Base-by-base conservation (phyloP, 2,329 filamentous ascomycete genomes). In the Fusarium palustre region DNA sequence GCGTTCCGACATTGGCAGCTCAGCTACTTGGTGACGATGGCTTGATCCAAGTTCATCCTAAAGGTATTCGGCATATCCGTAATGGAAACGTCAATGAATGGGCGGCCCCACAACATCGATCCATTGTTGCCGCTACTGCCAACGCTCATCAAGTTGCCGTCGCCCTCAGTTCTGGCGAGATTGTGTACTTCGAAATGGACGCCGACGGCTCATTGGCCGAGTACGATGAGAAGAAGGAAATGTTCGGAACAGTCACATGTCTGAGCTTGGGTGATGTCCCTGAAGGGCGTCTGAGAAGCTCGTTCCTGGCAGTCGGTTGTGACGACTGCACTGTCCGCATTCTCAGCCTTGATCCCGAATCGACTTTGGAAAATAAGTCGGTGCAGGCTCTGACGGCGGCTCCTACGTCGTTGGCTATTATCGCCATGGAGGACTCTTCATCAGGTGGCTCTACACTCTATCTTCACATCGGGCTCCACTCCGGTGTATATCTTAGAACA, bases 131-230 rank as follows among this genome's bases (percentile, higher is more conserved):
- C 11, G 97, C 95, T 34, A 91, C 95, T 2, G 96, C 95, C 18
- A 99, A 99, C 75, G 90, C 95, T 74, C 89, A 92, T 42, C 96
- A 99, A 80, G 93, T 99, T 28, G 94, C 94, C 5, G 91, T 98
- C 50, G 96, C 96, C 1, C 84, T 99, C 28, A 98, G 94, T 77
- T 97, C 94, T 11, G 95, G 95, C 38, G 96, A 99, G 79, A 95
- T 99, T 68, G 92, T 97, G 42, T 99, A 98, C 77, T 99, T 99
- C 73, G 97, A 99, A 78, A 95, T 97, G 89, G 96, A 97, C 75
- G 87, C 89, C 0, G 95, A 98, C 79, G 94, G 94, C 31, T 92
- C 92, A 5, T 84, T 98, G 33, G 93, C 93, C 34, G 95, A 98
- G 81, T 97, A 97, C 71, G 92, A 98, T 70, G 94, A 98, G 76